Conservation (phyloP, 495 filamentous ascomycete species). For the Cercophora sp. region DNA sequence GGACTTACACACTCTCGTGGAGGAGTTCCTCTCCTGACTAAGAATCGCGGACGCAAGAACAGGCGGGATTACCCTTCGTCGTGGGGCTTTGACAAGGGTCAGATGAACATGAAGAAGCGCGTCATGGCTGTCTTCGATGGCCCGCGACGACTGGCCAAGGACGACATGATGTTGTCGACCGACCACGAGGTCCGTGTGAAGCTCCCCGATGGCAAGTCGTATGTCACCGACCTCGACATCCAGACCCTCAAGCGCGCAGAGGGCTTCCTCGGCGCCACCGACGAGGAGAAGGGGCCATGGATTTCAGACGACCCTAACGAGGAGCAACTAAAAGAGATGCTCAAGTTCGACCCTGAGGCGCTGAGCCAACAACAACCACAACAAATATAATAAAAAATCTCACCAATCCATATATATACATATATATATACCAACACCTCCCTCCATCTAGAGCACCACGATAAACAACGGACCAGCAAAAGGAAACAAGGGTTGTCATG, state of each 20-base stretch:
- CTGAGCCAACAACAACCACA: background rate
- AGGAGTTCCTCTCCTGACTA: conserved; percentile 56
- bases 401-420: conserved; percentile 1
- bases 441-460: too few species aligned
- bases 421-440: too few species aligned
- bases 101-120: conserved; percentile 97
- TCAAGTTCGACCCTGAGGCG: conserved; percentile 26
- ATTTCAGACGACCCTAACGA: conserved; percentile 51
- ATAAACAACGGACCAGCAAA: too few species aligned
- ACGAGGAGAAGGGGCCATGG: conserved; percentile 84
- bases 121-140: conserved; percentile 93
- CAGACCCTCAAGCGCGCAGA: conserved; percentile 83
- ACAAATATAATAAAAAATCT: conserved; percentile 8
- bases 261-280: conserved; percentile 69
- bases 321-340: conserved; percentile 43
- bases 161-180: conserved; percentile 97
- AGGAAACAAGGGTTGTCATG: conserved; percentile 9
- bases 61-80: conserved; percentile 85
- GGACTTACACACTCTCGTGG: conserved; percentile 60
- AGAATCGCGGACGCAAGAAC: conserved; percentile 68
- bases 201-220: conserved; percentile 66
- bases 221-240: conserved; percentile 91
- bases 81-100: conserved; percentile 85
- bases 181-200: conserved; percentile 89
- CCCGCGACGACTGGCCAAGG: conserved; percentile 82